These are phyloP conservation scores for Pseudisothecium myosuroides DNA, from an alignment of 225 moss, liverwort and hornwort species.

Conservation along the genomic window DNA sequence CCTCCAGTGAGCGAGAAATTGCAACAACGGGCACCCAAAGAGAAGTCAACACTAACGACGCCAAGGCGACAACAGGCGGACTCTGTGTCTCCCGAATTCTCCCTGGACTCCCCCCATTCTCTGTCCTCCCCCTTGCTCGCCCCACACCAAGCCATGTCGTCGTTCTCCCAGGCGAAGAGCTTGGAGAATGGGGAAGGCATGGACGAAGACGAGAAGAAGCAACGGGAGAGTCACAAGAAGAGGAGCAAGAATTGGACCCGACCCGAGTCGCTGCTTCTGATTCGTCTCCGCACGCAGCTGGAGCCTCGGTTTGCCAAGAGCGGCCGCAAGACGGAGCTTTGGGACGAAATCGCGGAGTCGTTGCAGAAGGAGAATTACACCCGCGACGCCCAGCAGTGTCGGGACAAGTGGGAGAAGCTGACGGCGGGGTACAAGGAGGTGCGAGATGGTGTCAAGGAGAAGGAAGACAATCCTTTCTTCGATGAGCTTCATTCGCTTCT, in stretches of 20 bases:
- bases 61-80: neutral
- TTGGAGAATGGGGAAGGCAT: constrained; percentile 42
- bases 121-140: neutral
- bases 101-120: constrained; percentile 1
- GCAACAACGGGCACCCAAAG: neutral
- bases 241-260: constrained; percentile 95
- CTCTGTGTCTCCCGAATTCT: neutral
- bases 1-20: neutral
- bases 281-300: constrained; percentile 67
- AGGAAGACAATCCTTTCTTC: constrained; percentile 85
- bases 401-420: constrained; percentile 97
- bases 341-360: constrained; percentile 84
- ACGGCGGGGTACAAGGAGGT: constrained; percentile 94
- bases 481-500: constrained; percentile 75
- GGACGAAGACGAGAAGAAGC: constrained; percentile 75
- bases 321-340: constrained; percentile 87
- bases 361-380: constrained; percentile 66
- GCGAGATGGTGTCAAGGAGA: constrained; percentile 70
- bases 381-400: constrained; percentile 84
- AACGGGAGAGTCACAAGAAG: constrained; percentile 82
- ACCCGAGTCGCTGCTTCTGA: constrained; percentile 74
- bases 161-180: constrained; percentile 7
- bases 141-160: constrained; percentile 21
- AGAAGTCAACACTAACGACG: neutral
- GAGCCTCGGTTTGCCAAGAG: constrained; percentile 84